phyloP scores from a whole-genome alignment of 441 rosid species.

The Erysimum cheiri region DNA sequence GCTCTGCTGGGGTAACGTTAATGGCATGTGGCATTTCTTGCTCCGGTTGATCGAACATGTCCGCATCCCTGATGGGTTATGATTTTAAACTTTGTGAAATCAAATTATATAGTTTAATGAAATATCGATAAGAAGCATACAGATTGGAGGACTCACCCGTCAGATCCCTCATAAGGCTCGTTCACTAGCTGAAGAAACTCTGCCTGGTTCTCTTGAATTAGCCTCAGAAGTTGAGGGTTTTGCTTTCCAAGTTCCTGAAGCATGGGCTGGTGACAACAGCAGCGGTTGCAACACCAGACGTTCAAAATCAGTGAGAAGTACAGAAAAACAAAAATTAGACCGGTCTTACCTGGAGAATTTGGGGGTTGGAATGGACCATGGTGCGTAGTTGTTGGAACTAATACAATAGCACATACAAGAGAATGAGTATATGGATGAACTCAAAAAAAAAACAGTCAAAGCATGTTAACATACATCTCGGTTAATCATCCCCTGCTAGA shows the following conservation, averaged over 20 bases:
- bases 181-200: slow-evolving; percentile 94
- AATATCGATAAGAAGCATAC: slow-evolving; percentile 4
- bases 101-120: slow-evolving; percentile 7
- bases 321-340: not conserved
- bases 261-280: slow-evolving; percentile 78
- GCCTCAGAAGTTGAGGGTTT: slow-evolving; percentile 88
- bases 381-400: slow-evolving; percentile 92
- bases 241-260: slow-evolving; percentile 99
- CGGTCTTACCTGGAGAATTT: slow-evolving; percentile 79
- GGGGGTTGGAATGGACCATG: slow-evolving; percentile 97
- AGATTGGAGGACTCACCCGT: slow-evolving; percentile 66
- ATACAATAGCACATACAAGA: slow-evolving; percentile 35
- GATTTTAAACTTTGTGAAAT: not conserved
- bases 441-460: slow-evolving; percentile 9
- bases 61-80: slow-evolving; percentile 43
- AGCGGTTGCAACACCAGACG: slow-evolving; percentile 24
- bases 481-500: slow-evolving; percentile 2
- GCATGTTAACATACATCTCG: slow-evolving; percentile 9
- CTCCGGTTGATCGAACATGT: slow-evolving; percentile 84
- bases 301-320: slow-evolving; percentile 9
- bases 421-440: slow-evolving; percentile 12
- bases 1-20: slow-evolving; percentile 94
- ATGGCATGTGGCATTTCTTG: slow-evolving; percentile 95
- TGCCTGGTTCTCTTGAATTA: slow-evolving; percentile 89
- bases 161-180: slow-evolving; percentile 90